Percentiles rank a stretch among this genome's conserved stretches.
phyloP scores from a whole-genome alignment of 2,329 filamentous ascomycete species.

The Sporothrix humicola region DNA sequence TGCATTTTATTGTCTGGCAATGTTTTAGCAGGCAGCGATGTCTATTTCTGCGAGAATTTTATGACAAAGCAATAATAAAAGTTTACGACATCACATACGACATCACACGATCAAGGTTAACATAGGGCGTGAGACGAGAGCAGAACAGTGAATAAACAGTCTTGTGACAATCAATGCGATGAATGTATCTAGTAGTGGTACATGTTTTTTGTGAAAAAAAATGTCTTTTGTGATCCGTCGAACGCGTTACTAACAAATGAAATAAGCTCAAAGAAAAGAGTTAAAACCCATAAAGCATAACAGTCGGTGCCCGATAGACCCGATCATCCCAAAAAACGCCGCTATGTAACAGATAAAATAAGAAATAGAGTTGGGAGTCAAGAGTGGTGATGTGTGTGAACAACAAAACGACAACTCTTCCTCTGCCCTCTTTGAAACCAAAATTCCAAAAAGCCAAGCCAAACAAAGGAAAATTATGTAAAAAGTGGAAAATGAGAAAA shows the following conservation, averaged over 20 bases:
- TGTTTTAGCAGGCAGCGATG: neutral
- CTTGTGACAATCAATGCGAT: constrained; percentile 24
- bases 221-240: constrained; percentile 33
- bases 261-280: constrained; percentile 7
- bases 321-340: constrained; percentile 34
- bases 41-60: neutral
- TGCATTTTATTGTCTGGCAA: neutral
- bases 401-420: constrained; percentile 12
- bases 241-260: constrained; percentile 23
- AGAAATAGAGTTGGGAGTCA: constrained; percentile 30
- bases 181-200: constrained; percentile 30
- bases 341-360: constrained; percentile 28
- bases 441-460: constrained; percentile 24
- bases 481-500: neutral
- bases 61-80: neutral
- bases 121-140: neutral
- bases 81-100: constrained; percentile 7
- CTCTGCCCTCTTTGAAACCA: constrained; percentile 6
- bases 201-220: constrained; percentile 31
- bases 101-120: neutral
- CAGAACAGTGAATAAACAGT: neutral
- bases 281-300: constrained; percentile 29
- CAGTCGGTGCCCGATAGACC: constrained; percentile 31
- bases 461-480: constrained; percentile 21
- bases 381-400: constrained; percentile 33